Evolutionary conservation across 1,284 basidiomycete genomes (phyloP), one percentile per base, ranked within the genome.

Genomic region (Malassezia cuniculi): DNA sequence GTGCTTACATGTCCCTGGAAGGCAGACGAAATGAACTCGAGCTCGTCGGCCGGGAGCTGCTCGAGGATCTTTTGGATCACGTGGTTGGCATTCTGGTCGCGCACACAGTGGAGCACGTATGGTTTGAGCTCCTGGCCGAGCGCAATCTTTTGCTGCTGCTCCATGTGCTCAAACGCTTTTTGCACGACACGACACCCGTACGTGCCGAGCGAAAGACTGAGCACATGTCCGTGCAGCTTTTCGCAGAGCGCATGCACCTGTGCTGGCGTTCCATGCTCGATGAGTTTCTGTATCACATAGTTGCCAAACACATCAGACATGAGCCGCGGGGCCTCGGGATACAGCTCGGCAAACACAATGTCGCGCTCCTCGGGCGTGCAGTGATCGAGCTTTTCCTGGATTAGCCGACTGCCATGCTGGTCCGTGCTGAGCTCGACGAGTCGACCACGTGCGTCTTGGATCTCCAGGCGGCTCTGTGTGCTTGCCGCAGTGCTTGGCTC

Each of bases 271-370:
- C 90, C 87, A 60, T 82, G 76, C 67, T 97, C 90, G 55, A 95
- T 82, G 56, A 95, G 70, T 70, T 94, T 94, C 69, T 97, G 90
- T 43, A 94, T 79, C 79, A 71, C 94, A 26, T 63, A 97, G 72
- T 97, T 97, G 43, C 90, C 90, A 66, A 94, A 97, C 28, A 95
- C 85, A 61, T 95, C 87, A 52, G 81, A 81, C 62, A 90, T 84
- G 39, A 97, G 74, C 48, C 79, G 76, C 33, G 85, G 70, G 3
- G 80, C 75, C 58, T 80, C 78, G 9, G 86, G 84, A 29, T 85
- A 74, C 50, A 95, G 82, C 70, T 97, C 93, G 39, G 83, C 79
- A 54, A 90, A 95, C n/a, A 94, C 79, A 20, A 52, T 39, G 17
- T 52, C 48, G 29, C 56, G 52, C 22, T 64, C 59, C 32, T 58